These are phyloP conservation scores for Apiospora phragmitis DNA, from an alignment of 2,329 filamentous ascomycete species.

Conservation along the genomic window DNA sequence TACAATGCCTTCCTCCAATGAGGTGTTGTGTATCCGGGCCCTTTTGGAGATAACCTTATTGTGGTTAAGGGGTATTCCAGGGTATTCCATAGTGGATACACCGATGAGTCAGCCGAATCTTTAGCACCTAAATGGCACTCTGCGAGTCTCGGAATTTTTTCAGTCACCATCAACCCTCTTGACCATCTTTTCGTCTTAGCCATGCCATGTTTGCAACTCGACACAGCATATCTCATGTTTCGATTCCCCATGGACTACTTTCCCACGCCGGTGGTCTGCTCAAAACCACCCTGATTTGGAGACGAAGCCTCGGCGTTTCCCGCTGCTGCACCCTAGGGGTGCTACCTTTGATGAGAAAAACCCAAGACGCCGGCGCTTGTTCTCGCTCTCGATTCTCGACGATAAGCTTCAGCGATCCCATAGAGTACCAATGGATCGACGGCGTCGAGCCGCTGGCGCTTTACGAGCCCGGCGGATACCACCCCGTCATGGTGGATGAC, in stretches of 20 bases:
- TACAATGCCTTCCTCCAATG: neutral
- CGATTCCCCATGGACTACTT: neutral
- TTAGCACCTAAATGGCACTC: neutral
- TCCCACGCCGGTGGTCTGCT: neutral
- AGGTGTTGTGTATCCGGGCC: neutral
- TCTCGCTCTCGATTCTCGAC: neutral
- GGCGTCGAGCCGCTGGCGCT: neutral
- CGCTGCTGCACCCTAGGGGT: neutral
- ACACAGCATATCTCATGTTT: neutral
- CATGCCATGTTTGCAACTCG: constrained; percentile 4
- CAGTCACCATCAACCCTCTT: neutral
- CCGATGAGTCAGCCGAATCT: neutral
- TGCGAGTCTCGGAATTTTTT: neutral
- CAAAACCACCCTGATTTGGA: neutral
- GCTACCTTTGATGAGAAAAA: neutral
- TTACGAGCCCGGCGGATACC: neutral
- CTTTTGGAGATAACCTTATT: neutral
- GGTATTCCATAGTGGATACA: neutral
- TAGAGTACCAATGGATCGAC: neutral
- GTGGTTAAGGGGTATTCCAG: neutral
- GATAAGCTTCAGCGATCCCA: neutral
- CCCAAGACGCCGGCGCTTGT: neutral
- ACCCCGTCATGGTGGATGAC: neutral
- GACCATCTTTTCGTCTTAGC: neutral
- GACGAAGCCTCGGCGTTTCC: neutral